A percentile compares a stretch with the other conserved stretches of the same genome.
Evolutionary conservation across 2,329 filamentous ascomycete genomes (phyloP).

Genomic region (Mycocentrospora acerina): DNA sequence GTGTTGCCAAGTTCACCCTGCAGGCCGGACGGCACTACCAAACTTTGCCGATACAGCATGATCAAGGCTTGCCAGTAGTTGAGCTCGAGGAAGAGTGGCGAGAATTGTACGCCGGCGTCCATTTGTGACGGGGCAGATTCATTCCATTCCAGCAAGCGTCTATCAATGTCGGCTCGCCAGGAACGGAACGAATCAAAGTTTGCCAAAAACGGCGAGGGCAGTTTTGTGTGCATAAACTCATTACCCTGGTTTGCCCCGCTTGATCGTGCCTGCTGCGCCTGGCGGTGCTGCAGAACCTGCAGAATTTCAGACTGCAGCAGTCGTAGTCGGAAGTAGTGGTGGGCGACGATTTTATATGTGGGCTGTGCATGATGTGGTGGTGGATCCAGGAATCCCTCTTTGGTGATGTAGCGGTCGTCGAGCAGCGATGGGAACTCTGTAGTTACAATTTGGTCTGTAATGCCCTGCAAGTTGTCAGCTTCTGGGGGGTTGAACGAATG

Average conservation of each 20-base stretch:
- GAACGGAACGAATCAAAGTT: slow-evolving; percentile 82
- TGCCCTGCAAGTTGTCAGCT: slow-evolving; percentile 48
- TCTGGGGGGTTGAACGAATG: neutral
- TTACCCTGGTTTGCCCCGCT: slow-evolving; percentile 65
- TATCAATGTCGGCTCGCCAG: slow-evolving; percentile 87
- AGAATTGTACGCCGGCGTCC: slow-evolving; percentile 86
- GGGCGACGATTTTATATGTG: slow-evolving; percentile 86
- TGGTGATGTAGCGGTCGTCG: slow-evolving; percentile 86
- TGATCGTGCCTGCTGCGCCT: slow-evolving; percentile 75
- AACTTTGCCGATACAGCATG: slow-evolving; percentile 89
- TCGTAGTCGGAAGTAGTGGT: slow-evolving; percentile 88
- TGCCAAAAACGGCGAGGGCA: slow-evolving; percentile 82
- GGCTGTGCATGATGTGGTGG: slow-evolving; percentile 60
- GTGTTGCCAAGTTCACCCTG: slow-evolving; percentile 71
- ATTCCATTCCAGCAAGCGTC: slow-evolving; percentile 83
- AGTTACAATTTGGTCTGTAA: slow-evolving; percentile 94
- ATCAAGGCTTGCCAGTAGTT: slow-evolving; percentile 99
- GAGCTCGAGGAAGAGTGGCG: slow-evolving; percentile 83
- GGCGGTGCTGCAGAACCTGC: slow-evolving; percentile 89
- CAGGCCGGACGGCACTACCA: slow-evolving; percentile 81
- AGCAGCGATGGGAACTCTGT: slow-evolving; percentile 89
- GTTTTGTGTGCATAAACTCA: slow-evolving; percentile 72
- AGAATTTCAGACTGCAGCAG: slow-evolving; percentile 92
- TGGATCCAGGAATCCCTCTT: slow-evolving; percentile 68
- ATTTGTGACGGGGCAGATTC: slow-evolving; percentile 72